Percentiles rank a stretch among this genome's conserved stretches.
Conservation (phyloP, 192 early-diverging fungal genomes). For the Globomyces pollinis-pini region DNA sequence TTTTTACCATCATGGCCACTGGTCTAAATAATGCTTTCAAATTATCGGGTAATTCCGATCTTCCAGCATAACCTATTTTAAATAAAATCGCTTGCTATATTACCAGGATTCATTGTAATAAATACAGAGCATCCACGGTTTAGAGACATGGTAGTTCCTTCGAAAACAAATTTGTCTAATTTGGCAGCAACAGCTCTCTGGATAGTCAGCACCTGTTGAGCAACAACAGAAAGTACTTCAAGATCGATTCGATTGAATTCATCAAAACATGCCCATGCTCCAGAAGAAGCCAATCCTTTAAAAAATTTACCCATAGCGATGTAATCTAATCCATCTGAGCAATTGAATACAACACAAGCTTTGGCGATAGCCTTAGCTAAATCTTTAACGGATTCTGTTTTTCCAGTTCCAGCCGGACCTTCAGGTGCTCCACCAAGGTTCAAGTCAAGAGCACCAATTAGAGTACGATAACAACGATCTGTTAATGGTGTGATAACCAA, state of each 20-base stretch:
- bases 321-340: conserved; percentile 58
- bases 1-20: conserved; percentile 62
- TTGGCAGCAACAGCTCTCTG: conserved; percentile 50
- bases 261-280: conserved; percentile 58
- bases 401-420: conserved; percentile 55
- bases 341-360: conserved; percentile 55
- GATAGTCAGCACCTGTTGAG: conserved; percentile 55
- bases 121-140: conserved; percentile 52
- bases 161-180: conserved; percentile 55
- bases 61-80: conserved; percentile 54
- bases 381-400: conserved; percentile 56
- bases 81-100: too few relatives aligned
- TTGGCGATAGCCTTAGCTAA: conserved; percentile 57
- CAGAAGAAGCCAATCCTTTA: conserved; percentile 52
- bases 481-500: conserved; percentile 55
- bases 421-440: conserved; percentile 56
- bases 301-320: conserved; percentile 63
- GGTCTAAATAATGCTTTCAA: conserved; percentile 57
- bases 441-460: conserved; percentile 55
- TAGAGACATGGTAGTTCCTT: conserved; percentile 52
- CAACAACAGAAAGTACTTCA: conserved; percentile 56
- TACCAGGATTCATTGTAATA: conserved; percentile 62
- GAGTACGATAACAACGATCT: conserved; percentile 54
- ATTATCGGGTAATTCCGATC: conserved; percentile 52
- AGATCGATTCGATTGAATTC: conserved; percentile 60